Conservation (phyloP, 2,329 filamentous ascomycete species). For the Didymosphaeria variabile region DNA sequence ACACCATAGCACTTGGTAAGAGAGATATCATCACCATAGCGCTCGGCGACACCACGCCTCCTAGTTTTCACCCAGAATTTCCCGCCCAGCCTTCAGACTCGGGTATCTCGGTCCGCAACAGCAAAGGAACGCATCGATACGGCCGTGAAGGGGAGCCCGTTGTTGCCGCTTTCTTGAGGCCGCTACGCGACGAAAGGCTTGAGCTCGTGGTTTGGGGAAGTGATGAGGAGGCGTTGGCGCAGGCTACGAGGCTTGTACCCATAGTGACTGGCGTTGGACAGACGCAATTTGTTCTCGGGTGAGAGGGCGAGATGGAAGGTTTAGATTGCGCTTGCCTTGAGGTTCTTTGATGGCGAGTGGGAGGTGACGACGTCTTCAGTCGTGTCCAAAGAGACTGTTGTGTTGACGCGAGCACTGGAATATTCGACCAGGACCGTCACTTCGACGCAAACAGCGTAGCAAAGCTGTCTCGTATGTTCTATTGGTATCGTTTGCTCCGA, state of each 20-base stretch:
- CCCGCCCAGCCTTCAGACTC: slow-evolving; percentile 39
- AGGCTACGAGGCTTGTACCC: slow-evolving; percentile 63
- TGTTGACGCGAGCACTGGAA: neutral
- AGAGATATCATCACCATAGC: slow-evolving; percentile 59
- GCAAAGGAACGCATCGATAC: slow-evolving; percentile 29
- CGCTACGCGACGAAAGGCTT: slow-evolving; percentile 57
- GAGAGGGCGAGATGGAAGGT: slow-evolving; percentile 60
- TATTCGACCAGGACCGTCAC: no score
- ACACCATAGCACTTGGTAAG: slow-evolving; percentile 10
- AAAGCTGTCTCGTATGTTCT: no score
- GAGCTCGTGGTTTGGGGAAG: slow-evolving; percentile 66
- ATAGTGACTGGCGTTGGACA: slow-evolving; percentile 65
- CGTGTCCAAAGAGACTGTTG: slow-evolving; percentile 30
- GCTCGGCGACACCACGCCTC: slow-evolving; percentile 37
- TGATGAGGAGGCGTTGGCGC: slow-evolving; percentile 57
- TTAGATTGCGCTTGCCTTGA: slow-evolving; percentile 63
- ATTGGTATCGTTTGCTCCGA: no score
- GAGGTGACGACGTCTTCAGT: slow-evolving; percentile 59
- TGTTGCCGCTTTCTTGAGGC: slow-evolving; percentile 62
- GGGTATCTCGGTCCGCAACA: slow-evolving; percentile 33
- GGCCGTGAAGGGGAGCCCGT: slow-evolving; percentile 50
- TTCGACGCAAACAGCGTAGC: no score
- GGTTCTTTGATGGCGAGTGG: slow-evolving; percentile 66
- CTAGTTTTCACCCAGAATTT: slow-evolving; percentile 30
- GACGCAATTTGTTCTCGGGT: slow-evolving; percentile 65